Conservation (phyloP, 176 grass and related monocot species). For the Neostapfia colusana region DNA sequence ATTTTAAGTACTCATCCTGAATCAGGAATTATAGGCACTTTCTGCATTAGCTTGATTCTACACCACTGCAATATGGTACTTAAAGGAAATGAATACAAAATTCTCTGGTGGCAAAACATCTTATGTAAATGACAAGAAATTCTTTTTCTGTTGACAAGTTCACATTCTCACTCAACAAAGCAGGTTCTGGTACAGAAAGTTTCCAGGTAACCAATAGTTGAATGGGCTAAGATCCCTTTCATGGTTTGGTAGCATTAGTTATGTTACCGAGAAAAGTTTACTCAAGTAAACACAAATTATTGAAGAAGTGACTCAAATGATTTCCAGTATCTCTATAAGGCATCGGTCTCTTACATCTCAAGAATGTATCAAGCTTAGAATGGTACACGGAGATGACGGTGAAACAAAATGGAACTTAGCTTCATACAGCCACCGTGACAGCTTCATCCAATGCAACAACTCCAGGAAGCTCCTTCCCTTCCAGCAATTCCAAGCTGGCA, state of each 20-base stretch:
- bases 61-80: too few relatives aligned
- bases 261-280: neutral
- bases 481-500: constrained; percentile 73
- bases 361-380: constrained; percentile 24
- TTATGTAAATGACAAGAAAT: too few relatives aligned
- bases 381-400: constrained; percentile 12
- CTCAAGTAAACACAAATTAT: constrained; percentile 2
- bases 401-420: constrained; percentile 44
- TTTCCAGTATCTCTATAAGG: constrained; percentile 51
- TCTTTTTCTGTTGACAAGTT: neutral
- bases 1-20: too few relatives aligned
- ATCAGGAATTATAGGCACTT: too few relatives aligned
- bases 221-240: neutral
- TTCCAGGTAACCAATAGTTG: neutral
- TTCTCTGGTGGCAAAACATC: too few relatives aligned
- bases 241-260: neutral
- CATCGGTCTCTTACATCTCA: constrained; percentile 44
- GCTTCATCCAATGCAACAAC: constrained; percentile 64
- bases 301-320: constrained; percentile 30
- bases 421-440: constrained; percentile 50
- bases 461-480: constrained; percentile 77
- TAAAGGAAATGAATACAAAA: too few relatives aligned
- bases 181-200: neutral
- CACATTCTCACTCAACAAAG: constrained; percentile 5
- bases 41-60: too few relatives aligned